Evolutionary conservation across 768 basidiomycete species (phyloP), one percentile per base, ranked within the genome.

Genomic region (Termitomyces titanicus): DNA sequence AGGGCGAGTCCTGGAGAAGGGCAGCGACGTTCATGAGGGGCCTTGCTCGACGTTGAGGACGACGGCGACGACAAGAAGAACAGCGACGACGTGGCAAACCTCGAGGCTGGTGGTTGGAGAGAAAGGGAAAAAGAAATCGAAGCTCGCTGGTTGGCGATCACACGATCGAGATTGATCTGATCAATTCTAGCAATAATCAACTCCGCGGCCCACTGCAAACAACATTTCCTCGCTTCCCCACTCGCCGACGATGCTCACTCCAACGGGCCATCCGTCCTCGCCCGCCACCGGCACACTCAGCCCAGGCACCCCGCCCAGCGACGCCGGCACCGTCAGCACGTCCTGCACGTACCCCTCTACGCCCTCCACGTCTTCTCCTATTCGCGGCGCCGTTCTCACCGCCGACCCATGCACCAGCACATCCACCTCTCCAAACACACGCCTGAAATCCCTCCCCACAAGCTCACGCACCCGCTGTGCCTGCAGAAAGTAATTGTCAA

Each of bases 401-500:
- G 92, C 86, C 0, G 92, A 91, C 0, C 92, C 92, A 63, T 96
- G 94, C 2, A 98, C 63, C 22, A 98, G 70, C 11, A 96, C 72
- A 62, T 99, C 94, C 4, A 98, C 84, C 0, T 79, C 75, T 0
- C 75, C 72, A 71, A 98, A 94, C 34, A 87, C 80, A 1, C 66
- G 63, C 64, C 86, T 73, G 62, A 95, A 94, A 63, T 98, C 95
- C 5, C 77, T 63, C 55, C 82, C 80, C 49, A 99, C 74, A 8
- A 80, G 72, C 47, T 80, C 78, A 1, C 96, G 85, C 10, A 98
- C 81, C 31, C 84, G 80, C 58, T 93, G 88, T 0, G 96, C 95
- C 73, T 96, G 93, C 5, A 98, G 78, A 67, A 94, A 99, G 69
- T 96, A 98, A 65, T 96, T 98, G 71, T 98, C 89, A 65, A 94